phyloP scores from a whole-genome alignment of 2,329 filamentous ascomycete species.

The Seiridium cupressi region DNA sequence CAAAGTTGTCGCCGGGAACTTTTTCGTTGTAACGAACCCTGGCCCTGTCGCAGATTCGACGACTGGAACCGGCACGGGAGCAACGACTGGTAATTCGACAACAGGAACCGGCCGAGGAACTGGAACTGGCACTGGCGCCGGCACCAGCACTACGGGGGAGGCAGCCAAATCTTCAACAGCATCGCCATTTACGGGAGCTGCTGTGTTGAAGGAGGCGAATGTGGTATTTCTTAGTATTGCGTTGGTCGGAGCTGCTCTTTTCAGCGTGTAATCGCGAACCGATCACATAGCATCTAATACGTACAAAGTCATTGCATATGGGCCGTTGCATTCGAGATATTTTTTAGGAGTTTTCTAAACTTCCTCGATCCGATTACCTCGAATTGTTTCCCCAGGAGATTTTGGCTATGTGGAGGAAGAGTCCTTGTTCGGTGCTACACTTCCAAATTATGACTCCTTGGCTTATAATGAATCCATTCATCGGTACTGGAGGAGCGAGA shows the following conservation, averaged over 20 bases:
- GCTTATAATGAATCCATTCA: neutral
- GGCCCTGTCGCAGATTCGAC: constrained; percentile 15
- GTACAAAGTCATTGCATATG: too few relatives aligned
- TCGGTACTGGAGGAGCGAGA: too few relatives aligned
- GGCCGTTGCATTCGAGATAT: too few relatives aligned
- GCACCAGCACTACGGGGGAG: neutral
- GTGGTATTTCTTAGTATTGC: neutral
- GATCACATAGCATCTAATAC: too few relatives aligned
- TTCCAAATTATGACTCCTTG: neutral
- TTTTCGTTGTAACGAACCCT: constrained; percentile 31
- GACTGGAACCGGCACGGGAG: neutral
- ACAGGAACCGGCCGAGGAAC: neutral
- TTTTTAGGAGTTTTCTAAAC: too few relatives aligned
- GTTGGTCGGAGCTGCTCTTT: neutral
- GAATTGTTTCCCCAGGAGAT: neutral
- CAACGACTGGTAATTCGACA: neutral
- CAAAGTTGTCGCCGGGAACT: constrained; percentile 32
- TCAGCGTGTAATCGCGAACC: neutral
- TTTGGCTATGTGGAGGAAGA: neutral
- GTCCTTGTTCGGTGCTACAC: neutral
- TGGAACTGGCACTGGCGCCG: neutral
- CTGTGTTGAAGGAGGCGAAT: neutral
- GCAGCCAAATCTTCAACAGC: neutral
- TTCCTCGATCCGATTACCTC: neutral
- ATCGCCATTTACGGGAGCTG: neutral